Evolutionary conservation across 2,329 filamentous ascomycete genomes (phyloP), one percentile per base, ranked within the genome.

Genomic region (Beauveria varroae): DNA sequence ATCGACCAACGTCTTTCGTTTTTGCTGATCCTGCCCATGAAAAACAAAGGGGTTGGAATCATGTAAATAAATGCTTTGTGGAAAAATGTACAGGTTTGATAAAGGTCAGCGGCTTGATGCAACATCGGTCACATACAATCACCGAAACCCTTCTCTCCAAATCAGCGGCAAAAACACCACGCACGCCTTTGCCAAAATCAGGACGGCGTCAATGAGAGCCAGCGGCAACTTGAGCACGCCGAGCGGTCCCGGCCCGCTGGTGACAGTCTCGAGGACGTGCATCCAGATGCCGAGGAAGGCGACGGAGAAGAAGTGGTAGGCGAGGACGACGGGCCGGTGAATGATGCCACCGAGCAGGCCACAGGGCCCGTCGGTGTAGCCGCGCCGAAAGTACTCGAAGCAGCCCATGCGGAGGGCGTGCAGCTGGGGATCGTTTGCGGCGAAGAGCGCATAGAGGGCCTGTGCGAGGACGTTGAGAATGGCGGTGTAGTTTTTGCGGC

Each of bases 391-490:
- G 76, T 99, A 99, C 34, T 82, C 79, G 78, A 98, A 98, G 78
- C 95, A 99, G 53, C 95, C 95, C 66, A 83, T 83, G 76, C 96
- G 92, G 51, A 99, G 85, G 60, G 89, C 86, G 65, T 84, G 85
- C 57, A 98, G 85, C 70, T 93, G 84, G 50, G 80, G 75, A 74
- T 90, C 88, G 72, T 96, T 81, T 57, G 93, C 95, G 18, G 93
- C 91, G 72, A 98, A 99, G 14, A 99, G 84, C 37, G 84, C 81
- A 78, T 99, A 99, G 1, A 99, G 82, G 0, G 95, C 93, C 79
- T 95, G 90, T 1, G 95, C 93, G n/a, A 99, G 86, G 67, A 98
- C 96, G 75, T 99, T 99, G 81, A 99, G 95, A 67, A 96, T 93
- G 58, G 86, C 86, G 0, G 90, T 91, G 55, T 92, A 80, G 65